phyloP scores from a whole-genome alignment of 129 eudicot genomes.

The Artemisia argyi region DNA sequence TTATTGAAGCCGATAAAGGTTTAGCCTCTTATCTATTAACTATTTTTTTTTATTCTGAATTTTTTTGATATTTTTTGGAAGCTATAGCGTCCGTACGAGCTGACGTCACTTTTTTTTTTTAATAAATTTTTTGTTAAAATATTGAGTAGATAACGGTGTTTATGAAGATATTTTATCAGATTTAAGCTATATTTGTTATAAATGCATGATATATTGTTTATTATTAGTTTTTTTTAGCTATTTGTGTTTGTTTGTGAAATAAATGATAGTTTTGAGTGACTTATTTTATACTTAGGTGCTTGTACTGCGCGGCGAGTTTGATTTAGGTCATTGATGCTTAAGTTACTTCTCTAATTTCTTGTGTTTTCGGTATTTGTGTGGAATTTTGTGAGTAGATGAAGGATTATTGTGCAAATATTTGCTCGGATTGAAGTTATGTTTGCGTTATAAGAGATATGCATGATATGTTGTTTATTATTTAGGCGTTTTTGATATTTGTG shows the following conservation, averaged over 20 bases:
- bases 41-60: no score
- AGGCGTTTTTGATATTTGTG: neutral
- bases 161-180: neutral
- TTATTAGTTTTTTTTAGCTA: neutral
- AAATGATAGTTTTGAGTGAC: neutral
- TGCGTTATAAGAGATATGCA: neutral
- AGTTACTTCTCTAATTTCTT: neutral
- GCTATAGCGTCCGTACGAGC: no score
- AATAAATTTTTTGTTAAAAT: no score
- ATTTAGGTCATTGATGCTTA: neutral
- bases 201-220: neutral
- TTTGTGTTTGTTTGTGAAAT: no score
- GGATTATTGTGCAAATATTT: neutral
- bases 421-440: constrained; percentile 2
- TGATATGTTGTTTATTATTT: neutral
- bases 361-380: neutral
- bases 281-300: no score
- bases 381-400: neutral
- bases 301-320: no score
- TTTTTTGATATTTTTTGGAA: no score
- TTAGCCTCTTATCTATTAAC: no score
- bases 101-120: no score
- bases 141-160: no score
- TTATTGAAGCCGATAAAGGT: no score
- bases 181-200: neutral